Evolutionary conservation across 345 rosid genomes (phyloP), one percentile per base, ranked within the genome.

Genomic region (Trapa bicornis): DNA sequence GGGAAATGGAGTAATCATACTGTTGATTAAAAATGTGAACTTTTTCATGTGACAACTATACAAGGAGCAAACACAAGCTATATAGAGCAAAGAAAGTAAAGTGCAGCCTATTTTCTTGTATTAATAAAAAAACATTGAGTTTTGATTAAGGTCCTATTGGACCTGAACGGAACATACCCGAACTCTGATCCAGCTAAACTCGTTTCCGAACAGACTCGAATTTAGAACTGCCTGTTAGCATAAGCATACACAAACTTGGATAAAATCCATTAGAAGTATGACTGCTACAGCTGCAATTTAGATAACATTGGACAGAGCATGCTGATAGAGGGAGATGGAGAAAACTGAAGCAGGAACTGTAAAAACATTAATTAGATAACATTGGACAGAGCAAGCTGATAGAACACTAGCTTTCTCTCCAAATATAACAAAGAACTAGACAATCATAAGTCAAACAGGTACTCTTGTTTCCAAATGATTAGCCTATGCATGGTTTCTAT

Each of bases 21-120:
- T 12, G 32, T 33, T 8, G 12, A 58, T 2, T 58, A 32, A 38
- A 35, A 32, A 9, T 29, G 13, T 9, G 38, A 32, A 29, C 37
- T 32, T 50, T 58, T 58, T 22, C 2, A 3, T 58, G 62, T 8
- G 37, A 58, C 37, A 58, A 32, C 10, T 38, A 6, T 22, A 22
- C 29, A 22, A 29, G n/a, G 48, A 56, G 60, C 15, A 63, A 60
- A 16, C 37, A 64, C 42, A 10, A 56, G 12, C 7, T 68, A 22
- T 22, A 22, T 22, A 11, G 33, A 57, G 45, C 47, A 57, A 42
- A 38, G 35, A 10, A 56, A 53, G 68, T n/a, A 65, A 47, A 73
- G 78, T 94, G 84, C 86, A 83, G 71, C 97, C 99, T 65, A 94
- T 89, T 80, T 91, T 94, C 86, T 81, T 91, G 84, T 82, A 87